A percentile compares a stretch with the other conserved stretches of the same genome.
phyloP scores from a whole-genome alignment of 2,329 filamentous ascomycete species.

The Ophiostoma piceae region DNA sequence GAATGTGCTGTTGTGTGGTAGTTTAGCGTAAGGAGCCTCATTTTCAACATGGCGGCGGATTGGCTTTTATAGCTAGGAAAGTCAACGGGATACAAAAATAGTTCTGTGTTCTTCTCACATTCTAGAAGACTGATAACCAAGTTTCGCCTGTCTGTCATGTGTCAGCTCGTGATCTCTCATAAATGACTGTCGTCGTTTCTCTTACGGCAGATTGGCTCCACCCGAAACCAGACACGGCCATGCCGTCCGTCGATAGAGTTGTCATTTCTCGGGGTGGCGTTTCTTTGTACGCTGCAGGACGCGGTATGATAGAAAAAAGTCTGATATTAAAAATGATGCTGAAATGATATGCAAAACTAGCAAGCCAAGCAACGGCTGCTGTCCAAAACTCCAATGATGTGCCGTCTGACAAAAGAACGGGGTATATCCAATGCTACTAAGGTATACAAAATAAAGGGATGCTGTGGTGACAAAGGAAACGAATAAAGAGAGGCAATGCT shows the following conservation, averaged over 20 bases:
- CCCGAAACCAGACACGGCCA: not conserved
- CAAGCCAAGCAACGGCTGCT: not conserved
- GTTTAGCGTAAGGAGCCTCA: not conserved
- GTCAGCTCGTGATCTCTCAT: not conserved
- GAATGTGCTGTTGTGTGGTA: not conserved
- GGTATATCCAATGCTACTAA: conserved; percentile 19
- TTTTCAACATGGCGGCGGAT: not conserved
- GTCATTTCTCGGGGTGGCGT: not conserved
- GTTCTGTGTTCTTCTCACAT: not conserved
- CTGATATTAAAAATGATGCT: not conserved
- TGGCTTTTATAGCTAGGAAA: not conserved
- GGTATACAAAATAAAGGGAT: conserved; percentile 3
- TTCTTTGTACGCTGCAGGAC: not conserved
- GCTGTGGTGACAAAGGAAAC: conserved; percentile 19
- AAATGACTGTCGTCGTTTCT: not conserved
- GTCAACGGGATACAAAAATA: not conserved
- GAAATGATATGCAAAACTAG: not conserved
- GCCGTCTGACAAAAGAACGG: conserved; percentile 10
- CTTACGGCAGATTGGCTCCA: not conserved
- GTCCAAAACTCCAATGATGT: conserved; percentile 19
- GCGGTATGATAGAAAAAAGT: not conserved
- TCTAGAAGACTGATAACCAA: not conserved
- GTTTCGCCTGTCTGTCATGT: not conserved
- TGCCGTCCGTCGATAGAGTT: not conserved
- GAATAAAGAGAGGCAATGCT: conserved; percentile 3